phyloP scores from a whole-genome alignment of 208 protist genomes.

The Leptomonas seymouri region DNA sequence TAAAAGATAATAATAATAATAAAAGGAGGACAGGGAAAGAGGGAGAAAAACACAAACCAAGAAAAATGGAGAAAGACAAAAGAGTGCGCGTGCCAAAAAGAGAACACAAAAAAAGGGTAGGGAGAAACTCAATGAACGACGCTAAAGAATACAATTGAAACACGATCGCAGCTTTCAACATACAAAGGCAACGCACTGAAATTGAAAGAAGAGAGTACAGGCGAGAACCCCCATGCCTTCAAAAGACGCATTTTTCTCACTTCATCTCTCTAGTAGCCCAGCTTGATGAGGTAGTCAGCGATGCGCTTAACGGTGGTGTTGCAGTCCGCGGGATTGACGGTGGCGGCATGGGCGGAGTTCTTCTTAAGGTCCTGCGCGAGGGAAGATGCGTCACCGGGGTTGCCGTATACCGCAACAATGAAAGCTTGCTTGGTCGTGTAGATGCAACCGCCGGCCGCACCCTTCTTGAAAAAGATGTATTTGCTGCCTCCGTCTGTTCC shows the following conservation, averaged over 20 bases:
- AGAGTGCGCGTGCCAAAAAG: not conserved
- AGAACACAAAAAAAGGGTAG: slow-evolving; percentile 21
- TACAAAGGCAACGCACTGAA: slow-evolving; percentile 2
- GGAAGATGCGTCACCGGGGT: slow-evolving; percentile 63
- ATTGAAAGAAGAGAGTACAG: slow-evolving; percentile 27
- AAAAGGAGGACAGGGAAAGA: not conserved
- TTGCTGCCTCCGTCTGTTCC: slow-evolving; percentile 73
- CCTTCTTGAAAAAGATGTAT: slow-evolving; percentile 91
- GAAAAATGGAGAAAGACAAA: slow-evolving; percentile 6
- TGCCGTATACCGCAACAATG: slow-evolving; percentile 86
- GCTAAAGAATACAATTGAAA: slow-evolving; percentile 11
- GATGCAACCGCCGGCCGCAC: slow-evolving; percentile 81
- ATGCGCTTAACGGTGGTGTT: slow-evolving; percentile 86
- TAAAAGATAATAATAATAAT: too few relatives aligned
- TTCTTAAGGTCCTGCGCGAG: slow-evolving; percentile 61
- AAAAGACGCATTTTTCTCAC: slow-evolving; percentile 13
- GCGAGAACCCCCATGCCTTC: slow-evolving; percentile 15
- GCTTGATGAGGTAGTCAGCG: slow-evolving; percentile 85
- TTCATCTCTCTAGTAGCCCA: slow-evolving; percentile 63
- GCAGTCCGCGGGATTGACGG: slow-evolving; percentile 86
- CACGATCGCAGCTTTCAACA: slow-evolving; percentile 19
- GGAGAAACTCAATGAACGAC: slow-evolving; percentile 10
- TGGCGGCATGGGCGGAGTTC: slow-evolving; percentile 36
- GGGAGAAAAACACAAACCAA: slow-evolving; percentile 1
- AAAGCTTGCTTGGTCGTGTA: slow-evolving; percentile 86